Evolutionary conservation across 352 stramenopile genomes (phyloP).

Genomic region (Phytopythium helicoides): DNA sequence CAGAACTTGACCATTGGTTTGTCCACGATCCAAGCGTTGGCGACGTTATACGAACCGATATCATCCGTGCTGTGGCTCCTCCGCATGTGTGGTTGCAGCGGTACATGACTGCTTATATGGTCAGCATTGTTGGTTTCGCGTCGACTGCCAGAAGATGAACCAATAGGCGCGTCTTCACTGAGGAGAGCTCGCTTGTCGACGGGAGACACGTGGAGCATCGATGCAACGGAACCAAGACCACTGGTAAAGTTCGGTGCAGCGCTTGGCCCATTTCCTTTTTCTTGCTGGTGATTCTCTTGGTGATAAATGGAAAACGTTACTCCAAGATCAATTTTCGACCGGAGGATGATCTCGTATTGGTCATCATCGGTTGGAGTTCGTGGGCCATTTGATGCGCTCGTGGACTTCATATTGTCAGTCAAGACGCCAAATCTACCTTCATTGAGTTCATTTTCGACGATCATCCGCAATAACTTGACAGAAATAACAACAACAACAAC

Average conservation of each 20-base stretch:
- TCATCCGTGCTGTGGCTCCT: constrained; percentile 67
- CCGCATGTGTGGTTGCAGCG: constrained; percentile 11
- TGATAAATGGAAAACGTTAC: constrained; percentile 58
- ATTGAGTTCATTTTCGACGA: constrained; percentile 69
- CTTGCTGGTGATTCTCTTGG: constrained; percentile 34
- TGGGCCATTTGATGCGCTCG: not conserved
- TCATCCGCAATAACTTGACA: constrained; percentile 50
- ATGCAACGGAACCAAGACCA: constrained; percentile 36
- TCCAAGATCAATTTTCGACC: constrained; percentile 40
- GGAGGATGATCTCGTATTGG: constrained; percentile 60
- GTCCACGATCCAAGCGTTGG: constrained; percentile 45
- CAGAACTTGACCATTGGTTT: constrained; percentile 47
- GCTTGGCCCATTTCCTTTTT: not conserved
- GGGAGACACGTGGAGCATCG: constrained; percentile 23
- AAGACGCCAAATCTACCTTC: constrained; percentile 14
- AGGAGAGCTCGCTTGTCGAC: constrained; percentile 31
- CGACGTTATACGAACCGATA: constrained; percentile 31
- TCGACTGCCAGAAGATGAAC: not conserved
- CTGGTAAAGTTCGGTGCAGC: not conserved
- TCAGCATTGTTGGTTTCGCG: not conserved
- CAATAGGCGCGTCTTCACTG: constrained; percentile 40
- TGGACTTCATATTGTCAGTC: constrained; percentile 2
- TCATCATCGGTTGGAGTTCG: constrained; percentile 11
- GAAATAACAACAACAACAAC: not conserved
- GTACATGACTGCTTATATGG: not conserved